Conservation (phyloP, 805 yeast genomes). For the Debaryomyces tyrocola region DNA sequence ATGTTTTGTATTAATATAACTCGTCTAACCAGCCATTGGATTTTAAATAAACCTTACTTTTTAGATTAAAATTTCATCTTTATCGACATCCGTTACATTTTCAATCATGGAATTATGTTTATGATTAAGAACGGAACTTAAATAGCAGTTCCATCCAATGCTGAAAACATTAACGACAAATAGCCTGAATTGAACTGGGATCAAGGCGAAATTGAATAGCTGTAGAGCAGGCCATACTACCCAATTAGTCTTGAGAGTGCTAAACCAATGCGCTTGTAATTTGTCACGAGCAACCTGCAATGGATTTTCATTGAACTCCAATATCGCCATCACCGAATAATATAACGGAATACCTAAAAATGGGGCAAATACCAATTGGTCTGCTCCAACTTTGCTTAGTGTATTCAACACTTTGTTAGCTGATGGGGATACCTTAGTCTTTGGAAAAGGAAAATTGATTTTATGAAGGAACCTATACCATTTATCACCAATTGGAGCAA, state of each 20-base stretch:
- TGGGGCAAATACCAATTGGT: conserved; percentile 80
- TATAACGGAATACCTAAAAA: conserved; percentile 68
- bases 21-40: no score
- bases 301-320: conserved; percentile 52
- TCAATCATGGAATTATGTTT: conserved; percentile 1
- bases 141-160: conserved; percentile 80
- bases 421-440: background rate
- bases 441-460: conserved; percentile 35
- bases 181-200: conserved; percentile 72
- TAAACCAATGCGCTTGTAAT: conserved; percentile 55
- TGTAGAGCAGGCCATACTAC: conserved; percentile 90
- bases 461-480: conserved; percentile 62
- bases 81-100: conserved; percentile 4
- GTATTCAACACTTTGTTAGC: conserved; percentile 16
- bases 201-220: conserved; percentile 66
- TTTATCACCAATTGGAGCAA: conserved; percentile 71
- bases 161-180: conserved; percentile 69
- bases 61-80: conserved; percentile 8
- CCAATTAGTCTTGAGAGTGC: conserved; percentile 76
- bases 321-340: conserved; percentile 60
- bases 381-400: conserved; percentile 56
- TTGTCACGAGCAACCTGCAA: conserved; percentile 40
- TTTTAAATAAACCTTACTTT: background rate
- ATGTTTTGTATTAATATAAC: no score
- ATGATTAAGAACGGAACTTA: conserved; percentile 49